phyloP scores from a whole-genome alignment of 805 yeast genomes.

The Yamadazyma laniorum region DNA sequence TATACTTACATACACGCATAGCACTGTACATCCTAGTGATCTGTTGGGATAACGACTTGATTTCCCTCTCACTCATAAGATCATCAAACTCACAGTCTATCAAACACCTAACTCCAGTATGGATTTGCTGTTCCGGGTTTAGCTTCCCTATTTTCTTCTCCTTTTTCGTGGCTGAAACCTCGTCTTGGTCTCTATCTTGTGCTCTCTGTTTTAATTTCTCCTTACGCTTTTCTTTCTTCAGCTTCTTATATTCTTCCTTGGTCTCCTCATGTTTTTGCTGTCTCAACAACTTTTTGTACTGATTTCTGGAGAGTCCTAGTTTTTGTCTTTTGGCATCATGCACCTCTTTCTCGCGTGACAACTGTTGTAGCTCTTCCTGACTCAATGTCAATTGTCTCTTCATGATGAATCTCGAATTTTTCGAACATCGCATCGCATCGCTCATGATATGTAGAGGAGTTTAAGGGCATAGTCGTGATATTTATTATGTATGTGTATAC shows the following conservation, averaged over 20 bases:
- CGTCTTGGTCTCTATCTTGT: constrained; percentile 20
- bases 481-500: too few relatives aligned
- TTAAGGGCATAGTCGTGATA: too few relatives aligned
- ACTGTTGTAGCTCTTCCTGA: constrained; percentile 10
- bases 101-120: constrained; percentile 54
- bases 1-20: constrained; percentile 58
- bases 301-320: constrained; percentile 76
- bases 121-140: constrained; percentile 44
- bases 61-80: constrained; percentile 72
- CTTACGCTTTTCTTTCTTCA: constrained; percentile 55
- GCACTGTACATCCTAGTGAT: constrained; percentile 80
- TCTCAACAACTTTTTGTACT: constrained; percentile 74
- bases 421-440: too few relatives aligned
- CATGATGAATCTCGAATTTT: too few relatives aligned
- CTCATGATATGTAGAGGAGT: too few relatives aligned
- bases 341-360: constrained; percentile 11
- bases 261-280: constrained; percentile 58
- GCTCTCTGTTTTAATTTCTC: constrained; percentile 27
- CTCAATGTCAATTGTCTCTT: constrained; percentile 10
- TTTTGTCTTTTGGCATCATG: constrained; percentile 11
- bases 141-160: constrained; percentile 30
- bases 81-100: constrained; percentile 92
- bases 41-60: constrained; percentile 73
- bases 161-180: constrained; percentile 33
- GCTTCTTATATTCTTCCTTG: constrained; percentile 57